Conservation (phyloP, 345 rosid genomes). For the Odontarrhena argentea region DNA sequence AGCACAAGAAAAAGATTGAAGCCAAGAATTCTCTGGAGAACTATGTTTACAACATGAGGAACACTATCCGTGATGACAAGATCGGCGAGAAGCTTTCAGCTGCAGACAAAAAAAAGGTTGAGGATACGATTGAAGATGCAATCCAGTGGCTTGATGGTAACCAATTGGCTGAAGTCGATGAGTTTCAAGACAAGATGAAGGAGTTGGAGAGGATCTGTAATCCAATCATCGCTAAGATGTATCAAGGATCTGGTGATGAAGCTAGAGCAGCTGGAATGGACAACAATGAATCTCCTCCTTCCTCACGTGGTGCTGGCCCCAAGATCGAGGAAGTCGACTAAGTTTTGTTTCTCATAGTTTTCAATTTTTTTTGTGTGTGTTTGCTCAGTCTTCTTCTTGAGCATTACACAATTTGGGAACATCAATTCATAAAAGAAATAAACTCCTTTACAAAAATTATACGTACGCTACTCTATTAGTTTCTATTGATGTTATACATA, state of each 20-base stretch:
- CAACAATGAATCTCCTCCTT: background rate
- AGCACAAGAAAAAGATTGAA: conserved; percentile 20
- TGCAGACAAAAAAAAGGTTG: conserved; percentile 57
- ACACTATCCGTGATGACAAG: conserved; percentile 56
- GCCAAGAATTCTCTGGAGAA: conserved; percentile 15
- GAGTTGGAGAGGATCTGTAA: conserved; percentile 14
- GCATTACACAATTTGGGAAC: too few species aligned
- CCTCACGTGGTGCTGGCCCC: conserved; percentile 52
- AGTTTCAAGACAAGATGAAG: conserved; percentile 12
- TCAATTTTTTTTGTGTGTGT: background rate
- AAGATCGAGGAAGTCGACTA: conserved; percentile 66
- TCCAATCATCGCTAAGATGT: conserved; percentile 61
- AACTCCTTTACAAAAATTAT: too few species aligned
- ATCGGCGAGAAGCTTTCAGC: conserved; percentile 48
- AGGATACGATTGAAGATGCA: conserved; percentile 48
- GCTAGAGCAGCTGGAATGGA: too few species aligned
- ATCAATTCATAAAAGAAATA: too few species aligned
- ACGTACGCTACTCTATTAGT: too few species aligned
- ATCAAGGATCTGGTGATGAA: conserved; percentile 46
- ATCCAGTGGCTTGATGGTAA: conserved; percentile 55
- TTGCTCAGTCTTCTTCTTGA: too few species aligned
- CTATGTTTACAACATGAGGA: conserved; percentile 38
- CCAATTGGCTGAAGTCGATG: background rate
- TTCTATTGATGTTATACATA: too few species aligned
- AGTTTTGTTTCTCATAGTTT: background rate